Evolutionary conservation across 2,329 filamentous ascomycete genomes (phyloP).

Genomic region (Ophiocordyceps camponoti-leonardi): DNA sequence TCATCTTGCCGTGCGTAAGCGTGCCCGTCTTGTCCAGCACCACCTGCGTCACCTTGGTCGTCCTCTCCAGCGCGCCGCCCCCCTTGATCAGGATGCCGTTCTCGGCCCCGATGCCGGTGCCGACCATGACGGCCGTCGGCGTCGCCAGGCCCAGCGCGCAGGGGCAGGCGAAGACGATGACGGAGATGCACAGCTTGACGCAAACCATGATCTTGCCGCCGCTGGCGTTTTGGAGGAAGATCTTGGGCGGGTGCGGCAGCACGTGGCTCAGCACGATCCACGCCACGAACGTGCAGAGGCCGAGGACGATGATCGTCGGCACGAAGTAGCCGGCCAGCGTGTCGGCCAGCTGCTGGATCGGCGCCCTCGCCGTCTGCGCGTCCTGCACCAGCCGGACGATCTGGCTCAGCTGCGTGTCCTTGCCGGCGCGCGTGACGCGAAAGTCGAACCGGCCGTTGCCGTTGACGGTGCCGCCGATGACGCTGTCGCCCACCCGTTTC

Average conservation of each 20-base stretch:
- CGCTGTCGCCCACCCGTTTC: conserved; percentile 60
- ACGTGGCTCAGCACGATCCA: conserved; percentile 95
- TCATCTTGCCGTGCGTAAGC: conserved; percentile 90
- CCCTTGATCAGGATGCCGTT: conserved; percentile 97
- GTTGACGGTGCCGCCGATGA: conserved; percentile 94
- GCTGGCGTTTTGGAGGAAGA: conserved; percentile 64
- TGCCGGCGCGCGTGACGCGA: conserved; percentile 76
- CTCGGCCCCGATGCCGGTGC: conserved; percentile 89
- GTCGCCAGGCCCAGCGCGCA: conserved; percentile 93
- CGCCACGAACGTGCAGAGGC: conserved; percentile 64
- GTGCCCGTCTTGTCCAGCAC: conserved; percentile 95
- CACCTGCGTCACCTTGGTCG: conserved; percentile 77
- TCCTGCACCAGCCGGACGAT: conserved; percentile 98
- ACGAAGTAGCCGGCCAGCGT: conserved; percentile 87
- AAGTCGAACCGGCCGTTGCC: conserved; percentile 84
- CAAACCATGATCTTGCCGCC: conserved; percentile 95
- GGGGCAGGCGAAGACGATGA: conserved; percentile 95
- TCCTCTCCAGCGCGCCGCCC: conserved; percentile 76
- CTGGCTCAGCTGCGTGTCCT: conserved; percentile 92
- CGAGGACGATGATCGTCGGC: conserved; percentile 71
- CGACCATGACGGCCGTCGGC: conserved; percentile 96
- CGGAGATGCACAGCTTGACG: conserved; percentile 91
- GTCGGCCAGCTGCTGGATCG: conserved; percentile 87
- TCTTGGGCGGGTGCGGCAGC: conserved; percentile 65
- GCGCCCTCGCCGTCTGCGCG: conserved; percentile 83